These are phyloP conservation scores for Saccharomyces hybrid DNA, from an alignment of 1,139 yeast genomes.

Conservation along the genomic window DNA sequence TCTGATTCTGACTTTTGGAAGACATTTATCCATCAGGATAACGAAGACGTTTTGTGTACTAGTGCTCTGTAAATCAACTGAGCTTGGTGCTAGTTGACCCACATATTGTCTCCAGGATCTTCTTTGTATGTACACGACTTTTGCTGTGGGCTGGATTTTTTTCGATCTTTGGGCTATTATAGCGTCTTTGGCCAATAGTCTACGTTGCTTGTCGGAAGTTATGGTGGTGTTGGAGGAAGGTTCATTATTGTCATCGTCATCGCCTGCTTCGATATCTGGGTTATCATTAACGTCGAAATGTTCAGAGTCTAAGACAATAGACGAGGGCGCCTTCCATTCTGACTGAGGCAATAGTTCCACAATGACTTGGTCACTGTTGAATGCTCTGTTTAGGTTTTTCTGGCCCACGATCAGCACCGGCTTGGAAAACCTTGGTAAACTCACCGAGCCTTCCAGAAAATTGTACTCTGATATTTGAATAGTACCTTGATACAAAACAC, in stretches of 20 bases:
- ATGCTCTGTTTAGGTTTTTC: slow-evolving; percentile 79
- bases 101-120: slow-evolving; percentile 96
- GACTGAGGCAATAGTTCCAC: slow-evolving; percentile 80
- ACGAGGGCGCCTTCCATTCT: slow-evolving; percentile 84
- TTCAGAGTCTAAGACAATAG: slow-evolving; percentile 71
- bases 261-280: slow-evolving; percentile 50
- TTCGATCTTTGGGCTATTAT: slow-evolving; percentile 47
- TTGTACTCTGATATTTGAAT: slow-evolving; percentile 79
- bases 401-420: slow-evolving; percentile 80
- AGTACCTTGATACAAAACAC: slow-evolving; percentile 79
- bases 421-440: slow-evolving; percentile 64
- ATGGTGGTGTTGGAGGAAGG: slow-evolving; percentile 23
- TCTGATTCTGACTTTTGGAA: slow-evolving; percentile 80
- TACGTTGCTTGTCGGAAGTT: slow-evolving; percentile 69
- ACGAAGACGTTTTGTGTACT: slow-evolving; percentile 78
- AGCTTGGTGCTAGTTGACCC: slow-evolving; percentile 82
- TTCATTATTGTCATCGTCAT: slow-evolving; percentile 28
- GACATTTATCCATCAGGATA: slow-evolving; percentile 75
- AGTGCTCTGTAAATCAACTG: slow-evolving; percentile 48
- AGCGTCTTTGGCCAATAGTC: slow-evolving; percentile 71
- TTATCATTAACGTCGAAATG: slow-evolving; percentile 53
- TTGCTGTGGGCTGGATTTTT: slow-evolving; percentile 80
- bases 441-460: slow-evolving; percentile 78
- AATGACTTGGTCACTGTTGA: slow-evolving; percentile 85
- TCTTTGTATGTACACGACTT: slow-evolving; percentile 77